A percentile compares a stretch with the other conserved stretches of the same genome.
Evolutionary conservation across 2,329 filamentous ascomycete genomes (phyloP).

Genomic region (Fusarium coffeatum): DNA sequence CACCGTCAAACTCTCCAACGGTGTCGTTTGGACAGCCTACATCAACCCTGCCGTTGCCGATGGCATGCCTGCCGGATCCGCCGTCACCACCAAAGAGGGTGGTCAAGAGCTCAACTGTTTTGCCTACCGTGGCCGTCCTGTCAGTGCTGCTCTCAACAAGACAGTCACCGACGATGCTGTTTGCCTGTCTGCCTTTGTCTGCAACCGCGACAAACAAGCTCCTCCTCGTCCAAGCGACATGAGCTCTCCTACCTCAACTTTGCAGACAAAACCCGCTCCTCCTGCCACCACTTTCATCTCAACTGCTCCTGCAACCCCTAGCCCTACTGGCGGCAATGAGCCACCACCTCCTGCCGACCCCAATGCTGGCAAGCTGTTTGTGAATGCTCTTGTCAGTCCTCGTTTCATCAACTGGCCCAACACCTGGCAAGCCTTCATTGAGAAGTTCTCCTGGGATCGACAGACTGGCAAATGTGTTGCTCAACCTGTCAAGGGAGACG

Average conservation of each 20-base stretch:
- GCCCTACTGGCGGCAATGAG: constrained; percentile 40
- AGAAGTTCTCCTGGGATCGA: constrained; percentile 56
- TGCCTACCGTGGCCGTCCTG: constrained; percentile 56
- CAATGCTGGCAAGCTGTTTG: constrained; percentile 47
- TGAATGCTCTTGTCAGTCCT: constrained; percentile 52
- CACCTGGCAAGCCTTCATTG: constrained; percentile 55
- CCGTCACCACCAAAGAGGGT: constrained; percentile 55
- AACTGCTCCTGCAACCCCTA: constrained; percentile 44
- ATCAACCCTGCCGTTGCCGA: constrained; percentile 57
- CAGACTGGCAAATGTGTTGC: constrained; percentile 51
- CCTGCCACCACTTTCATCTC: constrained; percentile 52
- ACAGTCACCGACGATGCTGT: constrained; percentile 53
- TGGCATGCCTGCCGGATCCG: constrained; percentile 54
- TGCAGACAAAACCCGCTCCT: constrained; percentile 49
- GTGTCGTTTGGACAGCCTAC: constrained; percentile 56
- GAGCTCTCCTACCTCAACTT: constrained; percentile 51
- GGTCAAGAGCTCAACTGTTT: constrained; percentile 56
- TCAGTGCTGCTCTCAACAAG: constrained; percentile 55
- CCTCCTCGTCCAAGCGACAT: constrained; percentile 53
- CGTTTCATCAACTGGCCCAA: constrained; percentile 56
- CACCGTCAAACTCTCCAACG: constrained; percentile 54
- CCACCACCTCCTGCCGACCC: constrained; percentile 49
- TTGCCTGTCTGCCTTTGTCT: constrained; percentile 57
- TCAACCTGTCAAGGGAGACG: constrained; percentile 50
- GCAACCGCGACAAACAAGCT: constrained; percentile 52